Base-by-base conservation (phyloP, 768 basidiomycete genomes). In the Roridomyces roridus region DNA sequence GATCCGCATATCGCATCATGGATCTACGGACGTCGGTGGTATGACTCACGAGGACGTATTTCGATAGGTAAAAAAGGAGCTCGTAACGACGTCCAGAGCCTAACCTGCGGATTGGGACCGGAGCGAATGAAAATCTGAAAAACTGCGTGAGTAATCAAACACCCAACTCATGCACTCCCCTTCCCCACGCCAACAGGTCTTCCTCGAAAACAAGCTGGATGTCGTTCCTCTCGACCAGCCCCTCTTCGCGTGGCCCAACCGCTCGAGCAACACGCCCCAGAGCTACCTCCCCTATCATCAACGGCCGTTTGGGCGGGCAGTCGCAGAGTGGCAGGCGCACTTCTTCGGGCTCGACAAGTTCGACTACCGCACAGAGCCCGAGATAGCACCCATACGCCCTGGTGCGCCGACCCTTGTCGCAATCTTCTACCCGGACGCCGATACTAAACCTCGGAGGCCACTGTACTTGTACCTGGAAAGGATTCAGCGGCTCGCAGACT, bases 201-300 rank as follows among this genome's bases (percentile, higher is more conserved):
- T 55, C 26, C 45, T 55, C 44, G 54, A 55, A 5, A 45, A 55
- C 39, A 55, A 55, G 26, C 54, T 55, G 14, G 46, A 55, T 36
- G 40, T 48, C 37, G 35, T 29, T 11, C 54, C 54, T 12, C 39
- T 55, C 12, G 46, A 39, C 24, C 21, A 48, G 18, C 54, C 54
- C 5, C 36, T 55, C 23, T 55, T 55, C 31, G 26, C 54, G 12
- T 55, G 54, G 54, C 39, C 54, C 20, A n/a, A 46, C 6, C 31
- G 8, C 11, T 31, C 54, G 31, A 41, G 46, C 25, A 26, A 46
- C 12, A 31, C 14, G 3, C 54, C 54, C 8, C 31, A 21, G 15
- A 44, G 41, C 18, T 55, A 55, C 23, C 54, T 55, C 42, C 54
- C 46, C 24, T 42, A 55, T 39, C 17, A 55, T 31, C 17, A 47